Evolutionary conservation across 495 filamentous ascomycete genomes (phyloP).

Genomic region (Trichoderma gamsii): DNA sequence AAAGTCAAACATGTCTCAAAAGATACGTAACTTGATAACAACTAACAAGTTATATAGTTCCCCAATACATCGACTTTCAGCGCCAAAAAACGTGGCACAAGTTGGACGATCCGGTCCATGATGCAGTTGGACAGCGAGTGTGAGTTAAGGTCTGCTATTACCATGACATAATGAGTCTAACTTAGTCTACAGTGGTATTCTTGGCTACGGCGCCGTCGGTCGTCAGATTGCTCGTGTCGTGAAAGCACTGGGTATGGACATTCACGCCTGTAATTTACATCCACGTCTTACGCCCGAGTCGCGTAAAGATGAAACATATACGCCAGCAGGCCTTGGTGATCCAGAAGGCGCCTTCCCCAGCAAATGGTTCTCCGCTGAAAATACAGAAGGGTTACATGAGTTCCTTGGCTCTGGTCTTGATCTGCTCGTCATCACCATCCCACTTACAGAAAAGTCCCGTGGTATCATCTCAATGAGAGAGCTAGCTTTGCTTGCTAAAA

Average conservation of each 20-base stretch:
- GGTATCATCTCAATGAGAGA: background rate
- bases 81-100: conserved; percentile 47
- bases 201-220: conserved; percentile 83
- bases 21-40: background rate
- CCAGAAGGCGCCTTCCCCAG: conserved; percentile 62
- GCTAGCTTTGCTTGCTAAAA: conserved; percentile 38
- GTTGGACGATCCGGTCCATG: conserved; percentile 30
- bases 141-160: conserved; percentile 23
- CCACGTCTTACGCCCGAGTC: conserved; percentile 53
- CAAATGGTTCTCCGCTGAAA: conserved; percentile 68
- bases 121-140: conserved; percentile 43
- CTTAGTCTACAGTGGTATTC: conserved; percentile 50
- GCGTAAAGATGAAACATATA: conserved; percentile 57
- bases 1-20: conserved; percentile 22
- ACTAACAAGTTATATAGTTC: conserved; percentile 26
- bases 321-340: conserved; percentile 73
- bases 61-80: conserved; percentile 48
- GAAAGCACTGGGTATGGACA: conserved; percentile 68
- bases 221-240: conserved; percentile 67
- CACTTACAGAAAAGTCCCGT: conserved; percentile 61
- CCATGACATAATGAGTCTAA: background rate
- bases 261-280: conserved; percentile 76
- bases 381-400: conserved; percentile 51
- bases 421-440: conserved; percentile 66
- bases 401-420: conserved; percentile 70